These are phyloP conservation scores for Entophlyctis helioformis DNA, from an alignment of 192 early-diverging fungal species.

Conservation along the genomic window DNA sequence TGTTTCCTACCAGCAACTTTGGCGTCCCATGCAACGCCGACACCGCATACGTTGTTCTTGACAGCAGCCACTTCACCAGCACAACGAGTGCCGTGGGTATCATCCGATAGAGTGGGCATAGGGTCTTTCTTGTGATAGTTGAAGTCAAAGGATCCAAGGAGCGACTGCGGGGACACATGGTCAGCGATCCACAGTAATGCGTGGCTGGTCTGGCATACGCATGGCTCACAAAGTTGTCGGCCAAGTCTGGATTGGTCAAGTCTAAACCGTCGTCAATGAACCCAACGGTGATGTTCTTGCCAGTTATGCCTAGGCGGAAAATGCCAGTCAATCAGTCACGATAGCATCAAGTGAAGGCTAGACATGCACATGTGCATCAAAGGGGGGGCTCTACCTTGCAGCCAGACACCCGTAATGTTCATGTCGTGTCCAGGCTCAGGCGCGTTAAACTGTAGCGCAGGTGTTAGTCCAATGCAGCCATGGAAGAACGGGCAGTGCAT, in stretches of 20 bases:
- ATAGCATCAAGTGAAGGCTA: neutral
- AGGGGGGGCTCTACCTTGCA: constrained; percentile 39
- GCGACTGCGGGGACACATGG: constrained; percentile 30
- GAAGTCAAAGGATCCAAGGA: constrained; percentile 87
- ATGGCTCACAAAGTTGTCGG: constrained; percentile 69
- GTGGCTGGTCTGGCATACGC: neutral
- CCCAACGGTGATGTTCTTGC: constrained; percentile 72
- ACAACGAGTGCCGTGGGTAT: constrained; percentile 93
- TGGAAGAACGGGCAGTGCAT: neutral
- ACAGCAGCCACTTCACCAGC: constrained; percentile 93
- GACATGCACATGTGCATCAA: neutral
- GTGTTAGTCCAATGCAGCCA: neutral
- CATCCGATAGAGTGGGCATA: constrained; percentile 59
- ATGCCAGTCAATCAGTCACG: neutral
- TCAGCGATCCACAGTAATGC: neutral
- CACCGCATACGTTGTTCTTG: constrained; percentile 85
- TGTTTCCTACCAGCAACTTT: constrained; percentile 72
- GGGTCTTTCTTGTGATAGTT: constrained; percentile 70
- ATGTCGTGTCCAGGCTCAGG: constrained; percentile 62
- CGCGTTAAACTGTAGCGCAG: constrained; percentile 33
- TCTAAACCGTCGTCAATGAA: constrained; percentile 97
- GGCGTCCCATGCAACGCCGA: constrained; percentile 84
- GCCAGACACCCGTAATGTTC: constrained; percentile 90
- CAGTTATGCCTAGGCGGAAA: constrained; percentile 58
- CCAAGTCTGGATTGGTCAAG: constrained; percentile 68